These are phyloP conservation scores for Citrus sinensis DNA, from an alignment of 345 rosid genomes.

Conservation along the genomic window DVS_A1.0 CM039164.1:20090001-20090500, in stretches of 20 bases:
- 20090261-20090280: neutral
- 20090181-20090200: neutral
- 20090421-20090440: slow-evolving; percentile 6
- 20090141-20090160: neutral
- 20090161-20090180: neutral
- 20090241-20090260: neutral
- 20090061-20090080: slow-evolving; percentile 32
- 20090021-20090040: slow-evolving; percentile 83
- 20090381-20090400: neutral
- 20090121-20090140: neutral
- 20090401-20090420: neutral
- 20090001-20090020: slow-evolving; percentile 94
- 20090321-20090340: neutral
- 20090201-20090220: neutral
- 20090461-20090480: neutral
- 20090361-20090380: neutral
- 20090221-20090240: neutral
- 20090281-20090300: neutral
- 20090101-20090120: neutral
- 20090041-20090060: slow-evolving; percentile 99
- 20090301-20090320: neutral
- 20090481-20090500: slow-evolving; percentile 77
- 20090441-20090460: slow-evolving; percentile 5
- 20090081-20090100: neutral
- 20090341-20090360: neutral